Evolutionary conservation across 768 basidiomycete species (phyloP).

Genomic region (Floccularia luteovirens): DNA sequence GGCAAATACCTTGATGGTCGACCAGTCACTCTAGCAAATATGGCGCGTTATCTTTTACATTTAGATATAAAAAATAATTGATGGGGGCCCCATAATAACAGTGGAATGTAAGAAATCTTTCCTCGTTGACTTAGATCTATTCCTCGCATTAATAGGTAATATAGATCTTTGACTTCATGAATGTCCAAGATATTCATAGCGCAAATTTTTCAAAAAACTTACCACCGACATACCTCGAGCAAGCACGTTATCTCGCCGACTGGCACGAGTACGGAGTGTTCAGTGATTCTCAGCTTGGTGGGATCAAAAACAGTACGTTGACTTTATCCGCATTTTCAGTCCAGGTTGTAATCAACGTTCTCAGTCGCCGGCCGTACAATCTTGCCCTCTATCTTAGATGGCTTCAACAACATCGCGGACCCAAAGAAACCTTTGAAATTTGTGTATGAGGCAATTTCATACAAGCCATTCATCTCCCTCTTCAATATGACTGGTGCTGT

Average conservation of each 20-base stretch:
- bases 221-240: constrained; percentile 40
- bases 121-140: neutral
- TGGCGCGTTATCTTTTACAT: constrained; percentile 30
- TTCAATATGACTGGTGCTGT: constrained; percentile 71
- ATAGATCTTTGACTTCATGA: constrained; percentile 68
- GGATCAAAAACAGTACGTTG: constrained; percentile 59
- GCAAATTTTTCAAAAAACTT: constrained; percentile 38
- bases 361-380: constrained; percentile 64
- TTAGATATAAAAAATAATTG: neutral
- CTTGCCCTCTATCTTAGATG: constrained; percentile 49
- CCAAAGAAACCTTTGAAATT: constrained; percentile 46
- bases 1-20: constrained; percentile 47
- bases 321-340: neutral
- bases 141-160: neutral
- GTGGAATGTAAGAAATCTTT: constrained; percentile 26
- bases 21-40: constrained; percentile 43
- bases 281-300: constrained; percentile 35
- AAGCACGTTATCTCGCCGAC: constrained; percentile 56
- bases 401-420: constrained; percentile 44
- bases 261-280: constrained; percentile 72
- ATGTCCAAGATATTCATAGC: constrained; percentile 65
- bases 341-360: neutral
- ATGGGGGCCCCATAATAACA: constrained; percentile 7
- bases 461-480: constrained; percentile 72
- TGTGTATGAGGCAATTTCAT: constrained; percentile 52